A percentile compares a stretch with the other conserved stretches of the same genome.
phyloP scores from a whole-genome alignment of 2,329 filamentous ascomycete genomes.

The Ophiocordyceps camponoti-saundersi region DNA sequence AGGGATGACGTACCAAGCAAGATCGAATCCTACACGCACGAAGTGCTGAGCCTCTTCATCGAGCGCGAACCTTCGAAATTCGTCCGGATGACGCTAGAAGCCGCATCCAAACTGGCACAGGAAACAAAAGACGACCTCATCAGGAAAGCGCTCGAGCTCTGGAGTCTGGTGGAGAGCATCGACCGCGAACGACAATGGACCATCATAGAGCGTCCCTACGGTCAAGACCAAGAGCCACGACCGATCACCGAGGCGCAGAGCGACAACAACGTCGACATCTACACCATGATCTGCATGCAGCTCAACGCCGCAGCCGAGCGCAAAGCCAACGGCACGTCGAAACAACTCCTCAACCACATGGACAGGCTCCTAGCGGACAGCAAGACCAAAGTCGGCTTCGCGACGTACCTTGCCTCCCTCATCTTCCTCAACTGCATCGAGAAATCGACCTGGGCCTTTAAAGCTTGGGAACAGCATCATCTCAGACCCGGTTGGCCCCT shows the following conservation, averaged over 20 bases:
- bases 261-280: constrained; percentile 36
- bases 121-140: constrained; percentile 37
- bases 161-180: constrained; percentile 48
- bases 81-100: constrained; percentile 39
- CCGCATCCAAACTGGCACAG: constrained; percentile 27
- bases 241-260: constrained; percentile 30
- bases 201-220: constrained; percentile 30
- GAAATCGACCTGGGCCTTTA: constrained; percentile 53
- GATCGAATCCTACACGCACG: constrained; percentile 43
- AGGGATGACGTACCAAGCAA: constrained; percentile 41
- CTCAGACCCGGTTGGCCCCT: constrained; percentile 44
- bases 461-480: constrained; percentile 47
- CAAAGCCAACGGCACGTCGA: constrained; percentile 42
- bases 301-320: constrained; percentile 47
- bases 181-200: constrained; percentile 47
- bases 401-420: constrained; percentile 43
- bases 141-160: constrained; percentile 42
- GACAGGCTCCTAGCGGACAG: constrained; percentile 44
- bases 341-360: constrained; percentile 39
- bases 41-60: constrained; percentile 39
- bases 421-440: constrained; percentile 50
- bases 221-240: constrained; percentile 21
- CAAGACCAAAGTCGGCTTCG: constrained; percentile 40
- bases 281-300: constrained; percentile 45
- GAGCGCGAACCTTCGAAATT: constrained; percentile 42